These are phyloP conservation scores for Pterocarpus santalinus DNA, from an alignment of 306 rosid species.

Conservation along the genomic window DNA sequence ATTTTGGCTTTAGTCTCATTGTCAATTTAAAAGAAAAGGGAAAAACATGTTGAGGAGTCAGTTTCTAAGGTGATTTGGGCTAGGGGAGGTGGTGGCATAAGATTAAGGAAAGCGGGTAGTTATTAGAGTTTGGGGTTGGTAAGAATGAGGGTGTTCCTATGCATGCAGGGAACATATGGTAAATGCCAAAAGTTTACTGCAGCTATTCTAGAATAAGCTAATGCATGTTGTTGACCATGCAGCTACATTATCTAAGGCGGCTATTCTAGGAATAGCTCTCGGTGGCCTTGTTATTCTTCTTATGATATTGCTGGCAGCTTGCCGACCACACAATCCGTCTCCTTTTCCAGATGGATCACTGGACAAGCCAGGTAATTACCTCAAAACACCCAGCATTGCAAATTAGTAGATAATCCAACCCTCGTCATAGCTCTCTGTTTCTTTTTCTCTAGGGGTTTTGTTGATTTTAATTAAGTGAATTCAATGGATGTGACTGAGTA, in stretches of 20 bases:
- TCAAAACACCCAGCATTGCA: background rate
- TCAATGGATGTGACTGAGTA: background rate
- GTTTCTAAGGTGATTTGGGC: too few species aligned
- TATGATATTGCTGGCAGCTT: constrained; percentile 85
- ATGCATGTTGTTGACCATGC: constrained; percentile 34
- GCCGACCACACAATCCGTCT: constrained; percentile 77
- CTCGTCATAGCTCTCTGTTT: background rate
- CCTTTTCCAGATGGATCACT: constrained; percentile 85
- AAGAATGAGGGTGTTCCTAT: too few species aligned
- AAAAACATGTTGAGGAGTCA: too few species aligned
- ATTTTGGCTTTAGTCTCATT: too few species aligned
- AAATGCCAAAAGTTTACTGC: too few species aligned
- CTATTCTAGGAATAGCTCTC: constrained; percentile 93
- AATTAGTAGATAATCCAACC: background rate
- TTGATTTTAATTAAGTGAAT: background rate
- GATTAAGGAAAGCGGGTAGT: too few species aligned
- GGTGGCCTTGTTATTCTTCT: constrained; percentile 96
- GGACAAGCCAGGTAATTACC: constrained; percentile 81
- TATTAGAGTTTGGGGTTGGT: too few species aligned
- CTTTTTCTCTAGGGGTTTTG: background rate
- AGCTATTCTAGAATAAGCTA: background rate
- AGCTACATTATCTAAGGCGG: constrained; percentile 89
- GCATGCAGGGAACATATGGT: too few species aligned
- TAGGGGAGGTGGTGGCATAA: too few species aligned
- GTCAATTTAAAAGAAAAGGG: too few species aligned